Percentiles rank a stretch among this genome's conserved stretches.
phyloP scores from a whole-genome alignment of 495 filamentous ascomycete genomes.

The Tuber aestivum region DNA sequence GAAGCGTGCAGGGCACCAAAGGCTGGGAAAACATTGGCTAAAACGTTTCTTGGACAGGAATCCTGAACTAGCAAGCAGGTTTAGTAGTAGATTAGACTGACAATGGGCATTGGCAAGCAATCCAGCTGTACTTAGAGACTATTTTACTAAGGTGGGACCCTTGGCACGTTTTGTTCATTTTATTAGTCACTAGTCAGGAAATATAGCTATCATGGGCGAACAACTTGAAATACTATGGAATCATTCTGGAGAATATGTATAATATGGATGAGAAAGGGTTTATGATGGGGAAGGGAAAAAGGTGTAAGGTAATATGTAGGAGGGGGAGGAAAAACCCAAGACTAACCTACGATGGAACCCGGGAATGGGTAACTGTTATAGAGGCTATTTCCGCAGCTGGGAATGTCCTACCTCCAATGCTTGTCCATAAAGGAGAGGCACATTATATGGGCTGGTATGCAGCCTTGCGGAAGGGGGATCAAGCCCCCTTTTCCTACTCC shows the following conservation, averaged over 20 bases:
- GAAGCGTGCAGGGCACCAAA: too few relatives aligned
- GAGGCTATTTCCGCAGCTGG: constrained; percentile 17
- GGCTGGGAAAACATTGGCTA: too few relatives aligned
- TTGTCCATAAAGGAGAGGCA: constrained; percentile 13
- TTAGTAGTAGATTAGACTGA: background rate
- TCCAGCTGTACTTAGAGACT: constrained; percentile 16
- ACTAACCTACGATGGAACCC: constrained; percentile 7
- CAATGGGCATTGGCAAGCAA: constrained; percentile 18
- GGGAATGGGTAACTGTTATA: constrained; percentile 13
- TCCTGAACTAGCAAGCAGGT: background rate
- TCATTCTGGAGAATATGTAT: constrained; percentile 10
- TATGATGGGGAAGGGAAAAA: constrained; percentile 7
- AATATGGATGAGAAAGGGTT: too few relatives aligned
- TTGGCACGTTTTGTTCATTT: background rate
- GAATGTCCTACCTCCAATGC: constrained; percentile 8
- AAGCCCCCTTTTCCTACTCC: constrained; percentile 6
- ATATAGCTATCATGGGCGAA: constrained; percentile 12
- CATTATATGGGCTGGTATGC: constrained; percentile 19
- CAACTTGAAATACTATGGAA: constrained; percentile 12
- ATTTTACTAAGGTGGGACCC: constrained; percentile 12
- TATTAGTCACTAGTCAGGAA: background rate
- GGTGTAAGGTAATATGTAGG: constrained; percentile 13
- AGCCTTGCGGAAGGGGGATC: background rate
- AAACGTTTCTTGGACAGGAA: too few relatives aligned
- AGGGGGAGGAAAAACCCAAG: constrained; percentile 10